Conservation (phyloP, 805 yeast genomes). For the Saccharomyces mikatae region DNA sequence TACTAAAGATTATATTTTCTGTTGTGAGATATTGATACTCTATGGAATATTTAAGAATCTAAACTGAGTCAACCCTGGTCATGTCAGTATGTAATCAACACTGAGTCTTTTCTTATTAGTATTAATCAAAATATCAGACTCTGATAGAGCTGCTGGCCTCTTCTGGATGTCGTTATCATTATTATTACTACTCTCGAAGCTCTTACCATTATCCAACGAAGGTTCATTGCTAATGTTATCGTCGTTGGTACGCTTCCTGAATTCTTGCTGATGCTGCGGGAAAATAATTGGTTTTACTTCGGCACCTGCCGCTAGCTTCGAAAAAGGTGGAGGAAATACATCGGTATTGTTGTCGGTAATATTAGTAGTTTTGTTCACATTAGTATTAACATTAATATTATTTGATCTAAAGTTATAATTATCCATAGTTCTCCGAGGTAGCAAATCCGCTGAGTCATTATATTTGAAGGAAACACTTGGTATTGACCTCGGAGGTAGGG, state of each 20-base stretch:
- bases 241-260: neutral
- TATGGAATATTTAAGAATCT: neutral
- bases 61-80: neutral
- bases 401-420: neutral
- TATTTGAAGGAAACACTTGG: neutral
- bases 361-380: too few species aligned
- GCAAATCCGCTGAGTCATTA: neutral
- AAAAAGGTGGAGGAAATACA: neutral
- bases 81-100: neutral
- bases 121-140: neutral
- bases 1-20: neutral
- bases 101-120: neutral
- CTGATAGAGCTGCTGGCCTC: neutral
- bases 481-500: neutral
- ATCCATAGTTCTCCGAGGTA: neutral
- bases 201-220: neutral
- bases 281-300: neutral
- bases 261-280: neutral
- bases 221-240: neutral
- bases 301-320: neutral
- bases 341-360: neutral
- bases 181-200: neutral
- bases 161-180: neutral
- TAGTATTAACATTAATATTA: neutral
- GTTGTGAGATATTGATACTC: neutral